Conservation (phyloP, 257 asterid genomes). For the Plantago ovata region DNA sequence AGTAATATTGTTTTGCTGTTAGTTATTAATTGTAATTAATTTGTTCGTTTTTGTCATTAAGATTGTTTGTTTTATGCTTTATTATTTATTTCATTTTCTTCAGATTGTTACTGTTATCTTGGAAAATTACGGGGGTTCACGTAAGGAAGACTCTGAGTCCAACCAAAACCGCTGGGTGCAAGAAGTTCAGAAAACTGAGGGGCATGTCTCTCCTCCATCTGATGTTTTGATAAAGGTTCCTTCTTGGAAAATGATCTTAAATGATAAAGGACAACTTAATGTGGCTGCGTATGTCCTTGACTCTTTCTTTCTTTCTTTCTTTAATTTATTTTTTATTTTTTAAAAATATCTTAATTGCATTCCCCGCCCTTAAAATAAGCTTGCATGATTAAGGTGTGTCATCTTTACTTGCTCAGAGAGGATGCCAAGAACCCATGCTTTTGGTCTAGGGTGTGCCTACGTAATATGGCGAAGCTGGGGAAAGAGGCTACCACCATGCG, state of each 20-base stretch:
- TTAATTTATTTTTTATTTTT: no score
- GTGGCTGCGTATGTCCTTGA: conserved; percentile 56
- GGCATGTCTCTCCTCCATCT: conserved; percentile 40
- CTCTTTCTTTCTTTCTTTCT: conserved; percentile 18
- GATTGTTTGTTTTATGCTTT: no score
- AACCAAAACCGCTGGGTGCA: conserved; percentile 46
- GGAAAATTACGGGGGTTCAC: conserved; percentile 72
- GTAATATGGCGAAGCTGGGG: conserved; percentile 93
- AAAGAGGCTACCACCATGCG: conserved; percentile 98
- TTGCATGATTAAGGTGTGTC: conserved; percentile 8
- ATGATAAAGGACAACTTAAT: conserved; percentile 76
- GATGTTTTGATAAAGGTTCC: conserved; percentile 49
- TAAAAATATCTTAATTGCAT: conserved; percentile 12
- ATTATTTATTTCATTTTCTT: background rate
- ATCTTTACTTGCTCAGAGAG: conserved; percentile 46
- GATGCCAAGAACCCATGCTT: conserved; percentile 72
- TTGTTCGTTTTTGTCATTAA: no score
- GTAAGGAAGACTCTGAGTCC: conserved; percentile 45
- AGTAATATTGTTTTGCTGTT: no score
- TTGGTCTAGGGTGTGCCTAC: conserved; percentile 90
- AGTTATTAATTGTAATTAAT: no score
- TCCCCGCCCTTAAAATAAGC: background rate
- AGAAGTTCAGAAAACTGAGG: conserved; percentile 70
- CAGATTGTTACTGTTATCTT: conserved; percentile 95
- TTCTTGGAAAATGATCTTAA: conserved; percentile 65